Conservation (phyloP, 768 basidiomycete genomes). For the Melanogaster broomeanus region DNA sequence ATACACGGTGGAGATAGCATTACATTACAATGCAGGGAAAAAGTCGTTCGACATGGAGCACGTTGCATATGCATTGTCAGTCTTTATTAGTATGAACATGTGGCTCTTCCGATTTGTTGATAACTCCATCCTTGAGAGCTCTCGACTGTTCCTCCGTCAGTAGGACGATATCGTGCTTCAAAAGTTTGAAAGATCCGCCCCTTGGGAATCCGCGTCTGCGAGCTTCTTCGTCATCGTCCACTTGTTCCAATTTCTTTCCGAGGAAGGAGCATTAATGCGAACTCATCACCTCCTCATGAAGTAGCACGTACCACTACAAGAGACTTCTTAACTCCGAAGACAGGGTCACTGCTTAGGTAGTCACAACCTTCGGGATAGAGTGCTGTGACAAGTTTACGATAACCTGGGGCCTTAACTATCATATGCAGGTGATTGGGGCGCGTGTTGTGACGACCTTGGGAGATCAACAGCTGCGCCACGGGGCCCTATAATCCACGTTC, state of each 20-base stretch:
- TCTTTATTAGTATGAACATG: slow-evolving; percentile 1
- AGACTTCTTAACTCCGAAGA: slow-evolving; percentile 82
- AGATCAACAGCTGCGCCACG: slow-evolving; percentile 60
- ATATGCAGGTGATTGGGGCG: slow-evolving; percentile 83
- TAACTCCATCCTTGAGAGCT: slow-evolving; percentile 21
- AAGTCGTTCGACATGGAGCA: too few species aligned
- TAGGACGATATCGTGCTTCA: slow-evolving; percentile 48
- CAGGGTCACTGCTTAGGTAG: slow-evolving; percentile 68
- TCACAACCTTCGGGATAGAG: slow-evolving; percentile 72
- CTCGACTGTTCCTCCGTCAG: slow-evolving; percentile 44
- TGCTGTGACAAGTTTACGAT: slow-evolving; percentile 70
- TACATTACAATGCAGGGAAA: too few species aligned
- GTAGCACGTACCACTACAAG: slow-evolving; percentile 65
- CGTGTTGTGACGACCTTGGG: slow-evolving; percentile 68
- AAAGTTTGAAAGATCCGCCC: slow-evolving; percentile 48
- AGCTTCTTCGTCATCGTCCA: slow-evolving; percentile 56
- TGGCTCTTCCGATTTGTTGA: slow-evolving; percentile 9
- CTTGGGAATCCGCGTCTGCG: slow-evolving; percentile 50
- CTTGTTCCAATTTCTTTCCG: slow-evolving; percentile 49
- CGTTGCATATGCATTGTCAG: too few species aligned
- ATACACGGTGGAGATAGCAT: too few species aligned
- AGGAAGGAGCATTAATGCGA: not conserved
- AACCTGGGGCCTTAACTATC: slow-evolving; percentile 70
- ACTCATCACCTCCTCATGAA: not conserved
- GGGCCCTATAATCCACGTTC: slow-evolving; percentile 50